A percentile compares a stretch with the other conserved stretches of the same genome.
These are phyloP conservation scores for Nigrograna mackinnonii DNA, from an alignment of 2,329 filamentous ascomycete species.

Conservation along the genomic window DNA sequence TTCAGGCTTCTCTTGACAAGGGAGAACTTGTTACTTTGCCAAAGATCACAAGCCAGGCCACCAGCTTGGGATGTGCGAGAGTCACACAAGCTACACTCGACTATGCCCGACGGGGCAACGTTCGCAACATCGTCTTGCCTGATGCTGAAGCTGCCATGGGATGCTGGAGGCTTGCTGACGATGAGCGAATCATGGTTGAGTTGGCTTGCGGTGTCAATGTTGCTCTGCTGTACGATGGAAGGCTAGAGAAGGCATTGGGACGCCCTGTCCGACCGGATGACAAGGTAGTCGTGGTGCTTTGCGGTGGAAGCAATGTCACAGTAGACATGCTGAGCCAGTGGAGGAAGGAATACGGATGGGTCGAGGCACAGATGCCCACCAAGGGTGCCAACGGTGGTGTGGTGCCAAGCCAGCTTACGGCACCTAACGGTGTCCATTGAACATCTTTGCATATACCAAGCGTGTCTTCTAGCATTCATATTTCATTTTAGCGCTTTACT, in stretches of 20 bases:
- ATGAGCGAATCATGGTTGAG: slow-evolving; percentile 81
- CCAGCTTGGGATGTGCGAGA: slow-evolving; percentile 71
- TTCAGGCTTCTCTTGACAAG: slow-evolving; percentile 64
- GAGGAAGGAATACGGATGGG: slow-evolving; percentile 42
- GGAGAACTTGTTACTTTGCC: slow-evolving; percentile 64
- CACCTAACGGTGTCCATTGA: too few species aligned
- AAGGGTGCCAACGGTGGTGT: too few species aligned
- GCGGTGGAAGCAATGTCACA: slow-evolving; percentile 65
- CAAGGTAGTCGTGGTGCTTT: slow-evolving; percentile 83
- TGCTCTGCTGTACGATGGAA: slow-evolving; percentile 53
- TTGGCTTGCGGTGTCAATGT: slow-evolving; percentile 82
- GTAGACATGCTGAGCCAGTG: slow-evolving; percentile 56
- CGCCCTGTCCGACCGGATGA: slow-evolving; percentile 59
- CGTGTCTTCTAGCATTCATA: too few species aligned
- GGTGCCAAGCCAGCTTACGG: slow-evolving; percentile 14
- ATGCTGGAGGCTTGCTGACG: slow-evolving; percentile 76
- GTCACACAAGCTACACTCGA: slow-evolving; percentile 71
- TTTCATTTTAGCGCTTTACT: too few species aligned
- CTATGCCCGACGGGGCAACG: slow-evolving; percentile 59
- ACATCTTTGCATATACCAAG: too few species aligned
- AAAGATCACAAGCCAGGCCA: slow-evolving; percentile 76
- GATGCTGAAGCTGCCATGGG: slow-evolving; percentile 82
- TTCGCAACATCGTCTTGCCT: slow-evolving; percentile 65
- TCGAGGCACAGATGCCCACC: slow-evolving; percentile 11
- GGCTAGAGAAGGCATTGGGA: slow-evolving; percentile 11